Base-by-base conservation (phyloP, 148 eudicot genomes). In the Cornus suecica region DNA sequence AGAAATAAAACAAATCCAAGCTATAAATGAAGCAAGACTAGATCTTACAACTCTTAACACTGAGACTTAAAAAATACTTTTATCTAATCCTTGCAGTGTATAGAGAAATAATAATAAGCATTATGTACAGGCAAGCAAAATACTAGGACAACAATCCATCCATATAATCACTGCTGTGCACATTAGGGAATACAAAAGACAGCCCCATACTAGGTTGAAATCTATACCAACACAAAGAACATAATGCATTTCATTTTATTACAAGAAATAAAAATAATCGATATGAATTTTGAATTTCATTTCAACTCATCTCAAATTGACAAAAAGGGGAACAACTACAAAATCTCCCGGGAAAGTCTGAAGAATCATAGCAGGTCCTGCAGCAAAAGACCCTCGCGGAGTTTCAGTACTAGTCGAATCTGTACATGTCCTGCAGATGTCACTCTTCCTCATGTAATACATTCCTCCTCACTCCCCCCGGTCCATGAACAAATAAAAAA, bases 381-480 rank as follows among this genome's bases (percentile, higher is more conserved):
- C 32, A 27, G 29, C 8, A 51, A 24, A 24, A 32, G 24, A 24
- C 67, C 24, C 7, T 54, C 8, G 18, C 23, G 24, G 27, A 54
- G 15, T 10, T 42, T 56, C 42, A 54, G 26, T 34, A 54, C 20
- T 16, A 61, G 56, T 24, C 60, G n/a, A n/a, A n/a, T 68, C 73
- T 73, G 45, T 79, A 74, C 75, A 74, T 64, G 69, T 41, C 77
- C 65, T 14, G 72, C 58, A 72, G 51, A 11, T 32, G 23, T 14
- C 9, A 20, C 62, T 4, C 62, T 4, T 16, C 52, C 29, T 74
- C 16, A 27, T 27, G 29, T 58, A 28, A 48, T 16, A 48, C 54
- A 48, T 2, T 16, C 54, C 20, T 48, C 29, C 23, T 4, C 10
- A 0, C n/a, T 58, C 62, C 37, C 10, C 27, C 10, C 34, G 18